Evolutionary conservation across 164 flowering plant genomes (phyloP).

Genomic region (Sextonia rubra): DNA sequence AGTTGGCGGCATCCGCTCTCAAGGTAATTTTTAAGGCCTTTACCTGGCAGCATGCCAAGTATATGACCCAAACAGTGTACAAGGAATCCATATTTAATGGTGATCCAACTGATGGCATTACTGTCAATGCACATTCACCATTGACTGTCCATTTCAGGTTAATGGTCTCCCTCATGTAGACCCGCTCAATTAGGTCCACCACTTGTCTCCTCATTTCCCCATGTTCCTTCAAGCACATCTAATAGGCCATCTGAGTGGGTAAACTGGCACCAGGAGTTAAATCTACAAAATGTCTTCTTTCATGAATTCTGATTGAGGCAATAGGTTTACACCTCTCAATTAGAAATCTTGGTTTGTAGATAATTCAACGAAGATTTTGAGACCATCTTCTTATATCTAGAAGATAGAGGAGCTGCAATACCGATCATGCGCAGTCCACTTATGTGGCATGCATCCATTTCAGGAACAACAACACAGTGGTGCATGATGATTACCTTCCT

Average conservation of each 20-base stretch:
- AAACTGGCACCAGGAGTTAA: neutral
- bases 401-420: too few species aligned
- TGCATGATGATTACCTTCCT: too few species aligned
- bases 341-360: too few species aligned
- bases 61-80: neutral
- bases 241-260: neutral
- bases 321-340: too few species aligned
- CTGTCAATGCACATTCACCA: neutral
- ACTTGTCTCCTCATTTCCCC: neutral
- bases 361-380: too few species aligned
- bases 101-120: neutral
- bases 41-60: neutral
- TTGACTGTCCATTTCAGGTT: neutral
- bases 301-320: too few species aligned
- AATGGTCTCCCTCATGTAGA: neutral
- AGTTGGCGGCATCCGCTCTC: neutral
- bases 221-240: neutral
- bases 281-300: too few species aligned
- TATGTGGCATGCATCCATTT: too few species aligned
- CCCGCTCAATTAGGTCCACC: neutral
- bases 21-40: neutral
- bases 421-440: too few species aligned
- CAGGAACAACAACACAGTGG: too few species aligned
- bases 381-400: too few species aligned
- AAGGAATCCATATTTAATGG: neutral